phyloP scores from a whole-genome alignment of 208 protist species.

The Trypanosoma brucei region DNA sequence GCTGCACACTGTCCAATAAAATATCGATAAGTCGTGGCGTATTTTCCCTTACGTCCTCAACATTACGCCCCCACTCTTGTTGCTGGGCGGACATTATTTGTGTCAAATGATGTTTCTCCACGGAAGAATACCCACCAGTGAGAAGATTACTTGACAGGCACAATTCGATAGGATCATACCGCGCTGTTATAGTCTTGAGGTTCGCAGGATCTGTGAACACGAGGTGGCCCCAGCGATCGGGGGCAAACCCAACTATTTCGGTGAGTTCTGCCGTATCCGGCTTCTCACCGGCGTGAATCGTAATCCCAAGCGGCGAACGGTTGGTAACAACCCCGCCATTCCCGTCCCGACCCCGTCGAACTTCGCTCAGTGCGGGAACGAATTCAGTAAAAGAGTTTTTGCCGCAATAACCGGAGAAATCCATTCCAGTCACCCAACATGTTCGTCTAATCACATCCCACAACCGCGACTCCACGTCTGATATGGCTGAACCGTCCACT shows the following conservation, averaged over 20 bases:
- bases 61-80: constrained; percentile 2
- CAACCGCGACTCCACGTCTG: neutral
- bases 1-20: neutral
- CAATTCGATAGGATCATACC: constrained; percentile 68
- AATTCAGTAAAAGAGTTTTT: constrained; percentile 63
- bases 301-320: constrained; percentile 33
- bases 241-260: constrained; percentile 56
- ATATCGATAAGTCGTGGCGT: neutral
- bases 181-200: constrained; percentile 28
- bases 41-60: neutral
- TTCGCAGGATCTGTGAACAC: constrained; percentile 55
- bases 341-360: constrained; percentile 11
- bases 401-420: constrained; percentile 87
- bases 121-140: constrained; percentile 45
- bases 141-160: constrained; percentile 84
- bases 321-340: neutral
- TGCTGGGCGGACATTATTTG: constrained; percentile 21
- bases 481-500: neutral
- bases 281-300: constrained; percentile 84
- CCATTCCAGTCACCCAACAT: constrained; percentile 79
- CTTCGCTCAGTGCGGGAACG: constrained; percentile 28
- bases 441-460: constrained; percentile 28
- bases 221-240: constrained; percentile 77
- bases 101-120: constrained; percentile 58
- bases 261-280: constrained; percentile 52